A percentile compares a stretch with the other conserved stretches of the same genome.
Conservation (phyloP, 345 rosid genomes). For the Pistacia atlantica region DNA sequence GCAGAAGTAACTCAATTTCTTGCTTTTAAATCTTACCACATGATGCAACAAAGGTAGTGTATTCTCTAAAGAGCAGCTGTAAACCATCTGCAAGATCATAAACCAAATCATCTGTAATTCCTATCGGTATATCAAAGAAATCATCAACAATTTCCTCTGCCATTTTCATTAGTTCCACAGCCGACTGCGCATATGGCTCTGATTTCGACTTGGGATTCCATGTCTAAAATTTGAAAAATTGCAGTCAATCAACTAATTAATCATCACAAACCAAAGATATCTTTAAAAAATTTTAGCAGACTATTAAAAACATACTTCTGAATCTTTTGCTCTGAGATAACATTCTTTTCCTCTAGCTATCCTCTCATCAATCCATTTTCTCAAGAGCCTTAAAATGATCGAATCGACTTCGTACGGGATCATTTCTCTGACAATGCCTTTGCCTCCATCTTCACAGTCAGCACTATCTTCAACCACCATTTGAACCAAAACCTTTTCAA, state of each 20-base stretch:
- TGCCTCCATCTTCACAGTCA: constrained; percentile 90
- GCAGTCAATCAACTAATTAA: background rate
- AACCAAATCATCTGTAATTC: constrained; percentile 72
- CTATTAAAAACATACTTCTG: constrained; percentile 60
- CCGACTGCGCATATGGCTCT: constrained; percentile 84
- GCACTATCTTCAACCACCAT: constrained; percentile 87
- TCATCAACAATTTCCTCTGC: constrained; percentile 68
- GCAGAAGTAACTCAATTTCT: background rate
- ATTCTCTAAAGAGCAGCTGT: constrained; percentile 67
- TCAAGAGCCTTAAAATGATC: constrained; percentile 49
- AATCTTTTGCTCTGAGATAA: constrained; percentile 60
- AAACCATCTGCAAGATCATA: constrained; percentile 74
- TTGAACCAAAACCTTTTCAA: constrained; percentile 79
- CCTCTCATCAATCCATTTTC: constrained; percentile 70
- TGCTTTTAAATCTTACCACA: constrained; percentile 54
- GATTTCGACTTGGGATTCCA: constrained; percentile 96
- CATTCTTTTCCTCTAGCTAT: constrained; percentile 48
- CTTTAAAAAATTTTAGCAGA: too few relatives aligned
- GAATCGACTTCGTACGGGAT: constrained; percentile 84
- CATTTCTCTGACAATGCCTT: constrained; percentile 76
- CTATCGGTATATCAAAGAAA: constrained; percentile 83
- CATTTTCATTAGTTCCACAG: constrained; percentile 63
- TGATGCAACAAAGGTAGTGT: constrained; percentile 68
- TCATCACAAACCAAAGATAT: background rate
- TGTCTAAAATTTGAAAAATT: constrained; percentile 47